Base-by-base conservation (phyloP, 768 basidiomycete genomes). In the Sarcomyxa edulis region DNA sequence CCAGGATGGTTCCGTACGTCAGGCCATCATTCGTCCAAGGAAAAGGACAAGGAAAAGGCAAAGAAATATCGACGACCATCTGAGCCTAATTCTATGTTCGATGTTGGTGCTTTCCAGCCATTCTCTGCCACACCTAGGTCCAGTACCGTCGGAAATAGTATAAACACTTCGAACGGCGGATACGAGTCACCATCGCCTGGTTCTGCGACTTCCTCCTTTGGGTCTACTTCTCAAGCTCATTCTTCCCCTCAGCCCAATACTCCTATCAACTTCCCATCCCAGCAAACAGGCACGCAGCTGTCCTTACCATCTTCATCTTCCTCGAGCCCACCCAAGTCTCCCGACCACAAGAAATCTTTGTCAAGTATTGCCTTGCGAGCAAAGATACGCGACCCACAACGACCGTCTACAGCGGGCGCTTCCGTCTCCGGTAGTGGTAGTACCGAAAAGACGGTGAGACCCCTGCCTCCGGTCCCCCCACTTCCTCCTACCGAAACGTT, bases 311-410 rank as follows among this genome's bases (percentile, higher is more conserved):
- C 58, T 1, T 35, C 47, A 26, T 37, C 45, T 26, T 50, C 47
- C 20, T 47, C 32, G 29, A 55, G 42, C 29, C 55, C 44, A 12
- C 47, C 53, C 1, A 48, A 51, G 16, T 44, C 60, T 11, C 47
- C 53, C 16, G 49, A 46, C 22, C 35, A 41, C 15, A 38, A 48
- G 15, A 50, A n/a, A n/a, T n/a, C n/a, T n/a, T n/a, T n/a, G n/a
- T n/a, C n/a, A n/a, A n/a, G n/a, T n/a, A n/a, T n/a, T n/a, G n/a
- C n/a, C n/a, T n/a, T n/a, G n/a, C n/a, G n/a, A n/a, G n/a, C n/a
- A n/a, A n/a, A n/a, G n/a, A n/a, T n/a, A n/a, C n/a, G 31, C 29
- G 38, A 39, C 20, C 27, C 38, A 9, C 29, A 15, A 3, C 38
- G 21, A 11, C 18, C 43, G 7, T 40, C 39, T 22, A 21, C 49